Percentiles rank a stretch among this genome's conserved stretches.
phyloP scores from a whole-genome alignment of 176 grass and related monocot species.

The Bolboschoenus planiculmis region DNA sequence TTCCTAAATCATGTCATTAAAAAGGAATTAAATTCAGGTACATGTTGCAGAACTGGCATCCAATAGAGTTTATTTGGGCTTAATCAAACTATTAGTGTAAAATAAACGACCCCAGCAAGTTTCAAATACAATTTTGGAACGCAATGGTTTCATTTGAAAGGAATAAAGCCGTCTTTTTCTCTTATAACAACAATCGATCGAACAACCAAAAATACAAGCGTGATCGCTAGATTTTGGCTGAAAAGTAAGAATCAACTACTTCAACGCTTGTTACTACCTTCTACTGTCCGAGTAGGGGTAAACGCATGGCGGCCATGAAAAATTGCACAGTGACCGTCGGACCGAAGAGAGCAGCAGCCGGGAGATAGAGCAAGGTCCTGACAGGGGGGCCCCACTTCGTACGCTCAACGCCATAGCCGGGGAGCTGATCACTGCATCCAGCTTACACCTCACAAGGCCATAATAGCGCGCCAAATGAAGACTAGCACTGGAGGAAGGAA shows the following conservation, averaged over 20 bases:
- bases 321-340: not conserved
- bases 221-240: not conserved
- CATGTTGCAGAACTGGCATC: not conserved
- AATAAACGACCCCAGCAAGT: not conserved
- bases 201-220: not conserved
- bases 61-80: not conserved
- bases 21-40: not conserved
- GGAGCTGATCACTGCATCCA: not conserved
- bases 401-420: not conserved
- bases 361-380: not conserved
- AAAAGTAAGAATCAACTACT: not conserved
- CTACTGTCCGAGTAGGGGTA: not conserved
- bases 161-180: not conserved
- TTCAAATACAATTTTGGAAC: not conserved
- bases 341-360: not conserved
- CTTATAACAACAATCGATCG: not conserved
- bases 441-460: not conserved
- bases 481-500: not conserved
- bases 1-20: too few relatives aligned
- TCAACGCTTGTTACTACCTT: not conserved
- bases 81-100: constrained; percentile 1
- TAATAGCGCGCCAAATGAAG: constrained; percentile 6
- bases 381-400: not conserved
- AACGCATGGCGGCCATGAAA: not conserved
- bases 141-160: not conserved